These are phyloP conservation scores for Hordeum pubiflorum DNA, from an alignment of 202 grass and related monocot genomes.

Conservation along the genomic window DNA sequence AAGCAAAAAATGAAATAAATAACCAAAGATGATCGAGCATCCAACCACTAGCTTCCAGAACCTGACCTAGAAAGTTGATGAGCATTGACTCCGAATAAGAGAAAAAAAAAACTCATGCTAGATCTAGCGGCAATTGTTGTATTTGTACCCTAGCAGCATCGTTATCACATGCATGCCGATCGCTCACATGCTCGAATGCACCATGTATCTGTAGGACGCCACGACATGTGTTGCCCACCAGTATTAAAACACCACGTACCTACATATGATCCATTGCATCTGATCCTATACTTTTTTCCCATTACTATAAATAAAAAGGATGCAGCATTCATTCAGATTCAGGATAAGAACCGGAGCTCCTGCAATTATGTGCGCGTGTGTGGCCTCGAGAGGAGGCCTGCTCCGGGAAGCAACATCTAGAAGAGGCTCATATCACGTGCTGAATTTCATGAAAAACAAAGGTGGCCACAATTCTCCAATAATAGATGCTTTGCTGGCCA, in stretches of 20 bases:
- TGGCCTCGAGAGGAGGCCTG: conserved; percentile 10
- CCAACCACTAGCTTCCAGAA: not conserved
- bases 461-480: conserved; percentile 26
- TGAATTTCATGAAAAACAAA: conserved; percentile 6
- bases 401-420: conserved; percentile 30
- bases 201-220: not conserved
- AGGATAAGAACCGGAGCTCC: conserved; percentile 13
- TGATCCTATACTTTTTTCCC: conserved; percentile 12
- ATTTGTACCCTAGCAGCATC: not conserved
- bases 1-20: not conserved
- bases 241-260: not conserved
- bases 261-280: conserved; percentile 21
- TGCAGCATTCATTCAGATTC: not conserved
- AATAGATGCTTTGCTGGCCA: conserved; percentile 23
- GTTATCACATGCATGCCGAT: not conserved
- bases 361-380: conserved; percentile 14
- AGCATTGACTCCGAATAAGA: not conserved
- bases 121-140: not conserved
- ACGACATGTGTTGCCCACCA: not conserved
- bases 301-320: not conserved
- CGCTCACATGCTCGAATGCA: not conserved
- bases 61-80: not conserved
- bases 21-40: not conserved
- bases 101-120: not conserved
- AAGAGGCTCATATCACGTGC: conserved; percentile 33